Percentiles rank a stretch among this genome's conserved stretches.
Evolutionary conservation across 352 stramenopile genomes (phyloP).

Genomic region (Pythium volutum): DNA sequence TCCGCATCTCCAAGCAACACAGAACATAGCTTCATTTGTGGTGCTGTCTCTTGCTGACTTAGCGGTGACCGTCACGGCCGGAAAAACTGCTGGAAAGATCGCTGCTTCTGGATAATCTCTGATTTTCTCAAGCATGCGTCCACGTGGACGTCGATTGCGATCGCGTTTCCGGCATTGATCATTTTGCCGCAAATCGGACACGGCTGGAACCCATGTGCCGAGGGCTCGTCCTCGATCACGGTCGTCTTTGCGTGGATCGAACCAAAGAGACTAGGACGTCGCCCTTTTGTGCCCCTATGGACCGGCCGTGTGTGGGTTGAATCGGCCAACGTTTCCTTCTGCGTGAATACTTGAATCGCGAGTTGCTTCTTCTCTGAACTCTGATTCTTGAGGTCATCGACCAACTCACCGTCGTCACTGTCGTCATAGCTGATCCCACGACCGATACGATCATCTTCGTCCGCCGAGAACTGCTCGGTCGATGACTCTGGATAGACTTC

Average conservation of each 20-base stretch:
- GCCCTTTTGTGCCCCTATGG: not conserved
- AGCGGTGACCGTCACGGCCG: not conserved
- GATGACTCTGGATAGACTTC: not conserved
- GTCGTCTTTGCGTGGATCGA: not conserved
- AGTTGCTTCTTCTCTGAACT: not conserved
- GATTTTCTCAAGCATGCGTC: slow-evolving; percentile 24
- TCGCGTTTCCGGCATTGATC: slow-evolving; percentile 31
- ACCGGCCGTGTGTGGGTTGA: not conserved
- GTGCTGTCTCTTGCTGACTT: too few species aligned
- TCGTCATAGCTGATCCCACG: not conserved
- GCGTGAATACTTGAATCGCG: not conserved
- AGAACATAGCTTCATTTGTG: too few species aligned
- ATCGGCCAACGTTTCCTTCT: not conserved
- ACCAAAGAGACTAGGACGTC: not conserved
- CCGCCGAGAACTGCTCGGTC: not conserved
- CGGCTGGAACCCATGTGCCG: slow-evolving; percentile 14
- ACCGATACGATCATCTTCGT: not conserved
- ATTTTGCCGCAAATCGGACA: slow-evolving; percentile 31
- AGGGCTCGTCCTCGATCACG: not conserved
- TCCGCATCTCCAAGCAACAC: too few species aligned
- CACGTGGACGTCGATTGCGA: slow-evolving; percentile 30
- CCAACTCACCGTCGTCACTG: not conserved
- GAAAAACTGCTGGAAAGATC: slow-evolving; percentile 15
- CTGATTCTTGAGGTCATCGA: too few species aligned
- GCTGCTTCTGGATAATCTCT: not conserved